Evolutionary conservation across 2,329 filamentous ascomycete species (phyloP), one percentile per base, ranked within the genome.

Genomic region (Amauroascus verrucosus): DNA sequence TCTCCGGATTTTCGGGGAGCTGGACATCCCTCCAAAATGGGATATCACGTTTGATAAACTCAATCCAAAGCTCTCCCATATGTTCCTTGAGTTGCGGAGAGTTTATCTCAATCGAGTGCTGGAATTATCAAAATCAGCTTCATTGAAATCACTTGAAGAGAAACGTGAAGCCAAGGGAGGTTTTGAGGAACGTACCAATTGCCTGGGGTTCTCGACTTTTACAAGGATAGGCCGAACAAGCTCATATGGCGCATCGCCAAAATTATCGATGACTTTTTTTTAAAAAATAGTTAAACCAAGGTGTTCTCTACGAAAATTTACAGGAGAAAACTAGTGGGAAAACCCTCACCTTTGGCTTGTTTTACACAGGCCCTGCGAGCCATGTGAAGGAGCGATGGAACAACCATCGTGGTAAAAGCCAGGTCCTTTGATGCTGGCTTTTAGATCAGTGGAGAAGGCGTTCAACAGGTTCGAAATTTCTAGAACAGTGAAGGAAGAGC

Each of bases 11-110:
- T 53, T 77, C 76, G 0, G 86, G 86, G 22, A 80, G 73, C 60
- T 83, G 79, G 24, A 80, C 78, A 64, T 85, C 81, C 40, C 82
- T 75, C 67, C 82, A 84, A 53, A 80, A 72, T 1, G 82, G 82
- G 57, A 95, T 86, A 62, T 95, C 83, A 46, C 82, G 80, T 49
- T 80, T 78, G 67, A 97, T 93, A 63, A 96, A 79, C 26, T 80
- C 78, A 40, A 81, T 70, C 91, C 91, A 96, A 57, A 91, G 73
- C 61, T 89, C 85, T 18, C 73, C 77, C 37, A 83, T 83, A 53
- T 85, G 75, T 35, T 81, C 81, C 56, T 79, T 75, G 49, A 96
- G 77, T 58, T 95, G 87, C 0, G 88, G 86, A 4, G 84, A 90
- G 63, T 83, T 82, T 48, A 77, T 57, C 70, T 96, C 90, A 55